Conservation (phyloP, 495 filamentous ascomycete species). For the Copromyces sp. region DNA sequence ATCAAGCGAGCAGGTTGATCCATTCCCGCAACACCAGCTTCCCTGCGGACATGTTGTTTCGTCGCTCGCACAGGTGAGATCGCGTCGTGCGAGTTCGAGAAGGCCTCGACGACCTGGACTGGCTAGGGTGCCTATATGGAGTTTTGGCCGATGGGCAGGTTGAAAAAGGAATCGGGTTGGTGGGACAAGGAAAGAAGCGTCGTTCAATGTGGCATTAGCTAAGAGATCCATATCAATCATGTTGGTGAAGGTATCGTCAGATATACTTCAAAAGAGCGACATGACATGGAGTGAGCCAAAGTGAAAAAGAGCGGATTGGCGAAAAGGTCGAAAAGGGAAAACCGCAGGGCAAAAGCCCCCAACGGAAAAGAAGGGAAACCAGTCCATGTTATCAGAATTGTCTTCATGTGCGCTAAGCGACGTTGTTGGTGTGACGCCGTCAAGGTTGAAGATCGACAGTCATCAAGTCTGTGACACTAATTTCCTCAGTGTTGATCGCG, state of each 20-base stretch:
- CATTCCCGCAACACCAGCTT: conserved; percentile 14
- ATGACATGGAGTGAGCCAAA: background rate
- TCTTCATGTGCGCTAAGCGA: background rate
- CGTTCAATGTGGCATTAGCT: background rate
- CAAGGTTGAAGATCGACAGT: background rate
- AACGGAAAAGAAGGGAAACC: background rate
- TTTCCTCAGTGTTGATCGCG: background rate
- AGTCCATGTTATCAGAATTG: background rate
- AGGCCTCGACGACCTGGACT: background rate
- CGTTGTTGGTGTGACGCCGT: background rate
- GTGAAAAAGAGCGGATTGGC: background rate
- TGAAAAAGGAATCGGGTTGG: conserved; percentile 6
- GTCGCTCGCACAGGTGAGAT: conserved; percentile 1
- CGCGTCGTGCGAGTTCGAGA: background rate
- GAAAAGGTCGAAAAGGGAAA: background rate
- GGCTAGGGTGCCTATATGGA: conserved; percentile 2
- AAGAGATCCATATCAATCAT: background rate
- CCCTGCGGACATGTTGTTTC: conserved; percentile 13
- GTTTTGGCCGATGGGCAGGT: conserved; percentile 1
- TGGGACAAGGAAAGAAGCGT: background rate
- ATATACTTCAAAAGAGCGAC: background rate
- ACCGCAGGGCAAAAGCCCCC: background rate
- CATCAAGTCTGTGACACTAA: background rate
- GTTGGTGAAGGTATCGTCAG: background rate
- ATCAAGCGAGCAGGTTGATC: conserved; percentile 8